Percentiles rank a stretch among this genome's conserved stretches.
These are phyloP conservation scores for Mycena rosella DNA, from an alignment of 768 basidiomycete genomes.

Conservation along the genomic window DNA sequence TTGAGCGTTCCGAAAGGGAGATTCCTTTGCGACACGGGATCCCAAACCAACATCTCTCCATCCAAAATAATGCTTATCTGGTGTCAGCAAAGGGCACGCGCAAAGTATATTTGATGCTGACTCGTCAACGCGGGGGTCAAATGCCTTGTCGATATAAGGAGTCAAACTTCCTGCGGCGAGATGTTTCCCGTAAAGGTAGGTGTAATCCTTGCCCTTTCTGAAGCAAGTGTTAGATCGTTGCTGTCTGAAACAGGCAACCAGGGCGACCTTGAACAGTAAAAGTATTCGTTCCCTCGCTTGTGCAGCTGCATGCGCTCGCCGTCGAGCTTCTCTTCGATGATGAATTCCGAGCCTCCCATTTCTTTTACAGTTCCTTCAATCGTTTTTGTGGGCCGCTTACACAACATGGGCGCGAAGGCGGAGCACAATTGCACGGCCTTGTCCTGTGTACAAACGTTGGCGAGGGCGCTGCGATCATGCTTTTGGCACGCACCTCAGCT, in stretches of 20 bases:
- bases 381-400: constrained; percentile 85
- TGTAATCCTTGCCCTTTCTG: constrained; percentile 93
- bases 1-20: constrained; percentile 95
- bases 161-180: constrained; percentile 89
- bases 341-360: constrained; percentile 84
- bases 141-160: constrained; percentile 82
- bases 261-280: constrained; percentile 88
- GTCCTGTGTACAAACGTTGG: constrained; percentile 63
- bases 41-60: constrained; percentile 99
- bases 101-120: constrained; percentile 53
- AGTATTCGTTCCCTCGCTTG: constrained; percentile 91
- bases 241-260: constrained; percentile 16
- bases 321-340: constrained; percentile 98
- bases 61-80: constrained; percentile 86
- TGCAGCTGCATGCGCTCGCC: constrained; percentile 98
- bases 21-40: constrained; percentile 88
- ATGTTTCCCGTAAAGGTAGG: constrained; percentile 91
- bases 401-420: constrained; percentile 95
- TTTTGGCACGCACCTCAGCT: constrained; percentile 58
- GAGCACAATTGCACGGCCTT: constrained; percentile 86
- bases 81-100: constrained; percentile 7
- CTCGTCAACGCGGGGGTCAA: constrained; percentile 85
- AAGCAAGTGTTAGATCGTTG: constrained; percentile 5
- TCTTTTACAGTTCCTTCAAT: constrained; percentile 88
- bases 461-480: background rate